Evolutionary conservation across 768 basidiomycete genomes (phyloP).

Genomic region (Galerina sulciceps): DNA sequence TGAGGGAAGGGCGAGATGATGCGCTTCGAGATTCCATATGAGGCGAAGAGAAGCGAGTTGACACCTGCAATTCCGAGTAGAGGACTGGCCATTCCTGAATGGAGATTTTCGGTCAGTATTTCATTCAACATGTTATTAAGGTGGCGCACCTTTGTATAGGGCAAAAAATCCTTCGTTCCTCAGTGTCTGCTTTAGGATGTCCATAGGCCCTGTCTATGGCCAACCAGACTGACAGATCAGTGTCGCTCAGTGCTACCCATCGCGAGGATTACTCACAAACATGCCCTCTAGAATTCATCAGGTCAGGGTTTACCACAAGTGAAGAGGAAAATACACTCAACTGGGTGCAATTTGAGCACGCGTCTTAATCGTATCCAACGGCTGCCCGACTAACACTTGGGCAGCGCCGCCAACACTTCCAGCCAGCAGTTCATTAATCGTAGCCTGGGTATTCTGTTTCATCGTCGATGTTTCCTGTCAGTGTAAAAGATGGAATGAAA

Average conservation of each 20-base stretch:
- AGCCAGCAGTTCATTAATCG: conserved; percentile 82
- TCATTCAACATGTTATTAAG: neutral
- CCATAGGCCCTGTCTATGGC: conserved; percentile 87
- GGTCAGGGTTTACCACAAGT: conserved; percentile 2
- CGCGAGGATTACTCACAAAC: conserved; percentile 66
- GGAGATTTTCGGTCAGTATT: neutral
- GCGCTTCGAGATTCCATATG: conserved; percentile 82
- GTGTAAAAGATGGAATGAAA: neutral
- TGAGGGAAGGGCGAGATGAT: conserved; percentile 90
- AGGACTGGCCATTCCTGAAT: conserved; percentile 87
- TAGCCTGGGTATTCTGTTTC: conserved; percentile 44
- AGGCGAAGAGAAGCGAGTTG: conserved; percentile 92
- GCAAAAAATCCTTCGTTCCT: conserved; percentile 91
- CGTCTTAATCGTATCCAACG: conserved; percentile 87
- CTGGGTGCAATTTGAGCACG: conserved; percentile 87
- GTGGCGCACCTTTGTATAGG: conserved; percentile 81
- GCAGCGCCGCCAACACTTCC: conserved; percentile 93
- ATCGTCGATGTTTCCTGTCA: neutral
- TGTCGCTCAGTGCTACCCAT: neutral
- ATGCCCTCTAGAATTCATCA: conserved; percentile 63
- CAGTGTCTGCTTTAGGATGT: conserved; percentile 82
- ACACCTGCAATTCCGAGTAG: conserved; percentile 93
- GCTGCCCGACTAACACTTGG: conserved; percentile 94
- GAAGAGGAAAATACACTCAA: conserved; percentile 27
- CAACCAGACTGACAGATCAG: neutral